Evolutionary conservation across 1,284 basidiomycete species (phyloP).

Genomic region (Cerrena zonata): DNA sequence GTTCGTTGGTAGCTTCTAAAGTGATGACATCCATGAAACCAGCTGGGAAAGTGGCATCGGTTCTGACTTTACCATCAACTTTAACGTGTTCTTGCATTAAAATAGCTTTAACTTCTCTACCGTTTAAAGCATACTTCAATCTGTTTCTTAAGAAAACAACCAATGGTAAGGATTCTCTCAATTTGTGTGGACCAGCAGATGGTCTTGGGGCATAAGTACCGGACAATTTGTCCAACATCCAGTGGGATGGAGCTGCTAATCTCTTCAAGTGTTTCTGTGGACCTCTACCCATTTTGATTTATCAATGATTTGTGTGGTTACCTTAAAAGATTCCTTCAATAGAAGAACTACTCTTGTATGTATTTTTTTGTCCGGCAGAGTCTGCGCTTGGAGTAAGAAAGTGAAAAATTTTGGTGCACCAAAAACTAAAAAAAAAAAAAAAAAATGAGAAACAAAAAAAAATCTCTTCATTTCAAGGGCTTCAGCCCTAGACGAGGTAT

Average conservation of each 20-base stretch:
- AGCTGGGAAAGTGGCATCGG: slow-evolving; percentile 93
- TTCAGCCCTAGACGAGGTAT: no score
- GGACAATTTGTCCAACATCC: slow-evolving; percentile 99
- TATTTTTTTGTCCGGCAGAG: no score
- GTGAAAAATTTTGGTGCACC: no score
- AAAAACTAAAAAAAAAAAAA: no score
- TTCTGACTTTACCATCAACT: slow-evolving; percentile 98
- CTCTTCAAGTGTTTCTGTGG: slow-evolving; percentile 99
- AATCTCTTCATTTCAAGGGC: no score
- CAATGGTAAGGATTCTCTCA: slow-evolving; percentile 92
- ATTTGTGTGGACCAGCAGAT: slow-evolving; percentile 97
- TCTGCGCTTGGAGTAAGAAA: no score
- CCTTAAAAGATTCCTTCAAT: no score
- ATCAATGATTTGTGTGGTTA: no score
- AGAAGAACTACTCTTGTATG: no score
- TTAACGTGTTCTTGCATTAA: slow-evolving; percentile 96
- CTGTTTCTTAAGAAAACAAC: slow-evolving; percentile 97
- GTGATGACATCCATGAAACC: slow-evolving; percentile 98
- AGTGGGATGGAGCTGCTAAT: slow-evolving; percentile 93
- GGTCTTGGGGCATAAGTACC: slow-evolving; percentile 96
- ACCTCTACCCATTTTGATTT: slow-evolving; percentile 95
- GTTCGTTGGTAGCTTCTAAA: slow-evolving; percentile 97
- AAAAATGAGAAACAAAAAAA: no score
- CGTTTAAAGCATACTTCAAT: slow-evolving; percentile 97
- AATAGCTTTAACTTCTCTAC: slow-evolving; percentile 92